Evolutionary conservation across 345 rosid genomes (phyloP).

Genomic region (Syzygium aqueum): DNA sequence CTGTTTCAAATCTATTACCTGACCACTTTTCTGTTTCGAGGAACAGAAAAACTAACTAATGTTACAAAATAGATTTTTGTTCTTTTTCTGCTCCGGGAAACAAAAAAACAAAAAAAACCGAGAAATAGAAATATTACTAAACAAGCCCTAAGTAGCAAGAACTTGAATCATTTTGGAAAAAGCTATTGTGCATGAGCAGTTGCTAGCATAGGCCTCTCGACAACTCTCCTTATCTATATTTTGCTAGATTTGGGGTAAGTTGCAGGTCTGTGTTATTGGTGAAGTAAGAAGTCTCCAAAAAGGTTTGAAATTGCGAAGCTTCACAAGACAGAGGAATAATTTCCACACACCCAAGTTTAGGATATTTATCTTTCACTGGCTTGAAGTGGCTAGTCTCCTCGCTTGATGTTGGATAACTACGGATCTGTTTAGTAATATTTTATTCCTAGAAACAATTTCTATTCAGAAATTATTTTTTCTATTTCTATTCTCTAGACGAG

Average conservation of each 20-base stretch:
- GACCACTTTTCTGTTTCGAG: too few relatives aligned
- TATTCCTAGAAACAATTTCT: too few relatives aligned
- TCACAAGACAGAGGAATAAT: neutral
- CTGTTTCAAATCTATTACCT: too few relatives aligned
- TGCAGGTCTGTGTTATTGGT: neutral
- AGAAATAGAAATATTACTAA: too few relatives aligned
- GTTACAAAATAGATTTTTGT: too few relatives aligned
- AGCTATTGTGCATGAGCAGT: slow-evolving; percentile 19
- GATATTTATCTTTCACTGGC: neutral
- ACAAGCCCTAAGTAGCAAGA: slow-evolving; percentile 1
- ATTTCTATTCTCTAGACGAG: too few relatives aligned
- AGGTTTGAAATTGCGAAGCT: neutral
- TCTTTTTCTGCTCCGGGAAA: too few relatives aligned
- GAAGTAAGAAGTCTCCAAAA: neutral
- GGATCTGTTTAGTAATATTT: too few relatives aligned
- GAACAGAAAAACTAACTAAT: too few relatives aligned
- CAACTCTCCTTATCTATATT: neutral
- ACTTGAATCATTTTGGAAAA: neutral
- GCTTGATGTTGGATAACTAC: neutral
- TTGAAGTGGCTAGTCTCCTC: neutral
- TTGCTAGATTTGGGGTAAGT: neutral
- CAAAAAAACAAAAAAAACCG: too few relatives aligned
- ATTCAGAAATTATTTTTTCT: too few relatives aligned
- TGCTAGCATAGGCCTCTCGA: neutral
- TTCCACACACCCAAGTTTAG: neutral